A percentile compares a stretch with the other conserved stretches of the same genome.
phyloP scores from a whole-genome alignment of 495 filamentous ascomycete species.

The Chaetomidium leptoderma region DNA sequence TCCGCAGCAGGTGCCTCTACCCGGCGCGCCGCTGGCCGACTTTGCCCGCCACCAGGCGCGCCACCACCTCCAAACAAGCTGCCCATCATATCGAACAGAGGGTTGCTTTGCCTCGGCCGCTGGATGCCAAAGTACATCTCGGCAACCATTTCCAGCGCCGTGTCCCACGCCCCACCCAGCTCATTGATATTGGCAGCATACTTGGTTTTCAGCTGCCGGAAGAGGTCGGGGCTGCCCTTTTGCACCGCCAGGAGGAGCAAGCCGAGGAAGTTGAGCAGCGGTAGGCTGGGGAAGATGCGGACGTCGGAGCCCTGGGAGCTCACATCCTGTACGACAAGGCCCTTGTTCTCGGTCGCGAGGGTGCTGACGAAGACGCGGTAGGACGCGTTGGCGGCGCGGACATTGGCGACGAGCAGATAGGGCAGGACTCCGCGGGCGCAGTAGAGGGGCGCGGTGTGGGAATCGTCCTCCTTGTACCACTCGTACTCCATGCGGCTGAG shows the following conservation, averaged over 20 bases:
- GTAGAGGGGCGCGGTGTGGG: conserved; percentile 85
- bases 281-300: conserved; percentile 79
- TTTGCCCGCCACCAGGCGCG: conserved; percentile 38
- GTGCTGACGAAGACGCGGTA: conserved; percentile 74
- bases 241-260: conserved; percentile 79
- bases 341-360: conserved; percentile 60
- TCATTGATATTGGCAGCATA: conserved; percentile 76
- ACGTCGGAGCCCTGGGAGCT: conserved; percentile 69
- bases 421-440: conserved; percentile 85
- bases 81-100: conserved; percentile 95
- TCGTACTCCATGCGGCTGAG: conserved; percentile 80
- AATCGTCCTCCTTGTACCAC: conserved; percentile 87
- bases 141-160: conserved; percentile 77
- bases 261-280: conserved; percentile 87
- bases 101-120: conserved; percentile 80
- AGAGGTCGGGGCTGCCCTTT: conserved; percentile 73
- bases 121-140: conserved; percentile 98
- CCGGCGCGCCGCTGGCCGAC: conserved; percentile 41
- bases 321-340: conserved; percentile 73
- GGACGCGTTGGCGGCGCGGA: conserved; percentile 79
- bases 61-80: conserved; percentile 78
- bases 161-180: conserved; percentile 66
- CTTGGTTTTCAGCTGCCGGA: conserved; percentile 73
- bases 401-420: conserved; percentile 84
- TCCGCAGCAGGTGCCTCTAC: conserved; percentile 49